phyloP scores from a whole-genome alignment of 2,329 filamentous ascomycete species.

The Fusarium aywerte region DNA sequence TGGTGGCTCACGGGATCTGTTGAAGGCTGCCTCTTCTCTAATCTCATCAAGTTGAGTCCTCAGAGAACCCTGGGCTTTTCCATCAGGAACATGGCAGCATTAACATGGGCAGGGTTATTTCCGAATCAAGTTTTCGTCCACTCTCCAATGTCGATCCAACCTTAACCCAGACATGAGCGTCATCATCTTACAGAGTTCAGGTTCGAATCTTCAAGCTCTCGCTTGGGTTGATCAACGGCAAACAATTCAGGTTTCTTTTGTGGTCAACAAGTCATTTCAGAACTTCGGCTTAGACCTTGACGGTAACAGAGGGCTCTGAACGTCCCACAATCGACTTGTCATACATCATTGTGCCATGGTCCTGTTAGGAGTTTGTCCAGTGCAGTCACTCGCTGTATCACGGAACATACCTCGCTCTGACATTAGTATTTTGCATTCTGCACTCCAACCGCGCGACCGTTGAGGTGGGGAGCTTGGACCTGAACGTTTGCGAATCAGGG shows the following conservation, averaged over 20 bases:
- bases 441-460: slow-evolving; percentile 37
- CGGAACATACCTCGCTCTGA: slow-evolving; percentile 28
- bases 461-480: slow-evolving; percentile 32
- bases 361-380: slow-evolving; percentile 22
- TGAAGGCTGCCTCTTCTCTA: not conserved
- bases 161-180: slow-evolving; percentile 27
- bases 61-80: slow-evolving; percentile 6
- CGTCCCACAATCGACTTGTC: slow-evolving; percentile 45
- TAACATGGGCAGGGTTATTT: slow-evolving; percentile 34
- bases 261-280: not conserved
- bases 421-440: not conserved
- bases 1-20: no score
- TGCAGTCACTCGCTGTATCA: slow-evolving; percentile 18
- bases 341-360: slow-evolving; percentile 36
- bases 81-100: slow-evolving; percentile 23
- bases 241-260: slow-evolving; percentile 8
- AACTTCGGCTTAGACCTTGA: slow-evolving; percentile 4
- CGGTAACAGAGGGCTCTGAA: slow-evolving; percentile 4
- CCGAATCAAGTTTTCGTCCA: slow-evolving; percentile 39
- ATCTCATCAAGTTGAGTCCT: not conserved
- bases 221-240: not conserved
- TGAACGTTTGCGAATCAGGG: slow-evolving; percentile 34
- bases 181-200: slow-evolving; percentile 25
- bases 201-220: slow-evolving; percentile 19
- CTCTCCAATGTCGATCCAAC: slow-evolving; percentile 30